phyloP scores from a whole-genome alignment of 371 early-diverging fungal species.

The Circinella umbellata region DNA sequence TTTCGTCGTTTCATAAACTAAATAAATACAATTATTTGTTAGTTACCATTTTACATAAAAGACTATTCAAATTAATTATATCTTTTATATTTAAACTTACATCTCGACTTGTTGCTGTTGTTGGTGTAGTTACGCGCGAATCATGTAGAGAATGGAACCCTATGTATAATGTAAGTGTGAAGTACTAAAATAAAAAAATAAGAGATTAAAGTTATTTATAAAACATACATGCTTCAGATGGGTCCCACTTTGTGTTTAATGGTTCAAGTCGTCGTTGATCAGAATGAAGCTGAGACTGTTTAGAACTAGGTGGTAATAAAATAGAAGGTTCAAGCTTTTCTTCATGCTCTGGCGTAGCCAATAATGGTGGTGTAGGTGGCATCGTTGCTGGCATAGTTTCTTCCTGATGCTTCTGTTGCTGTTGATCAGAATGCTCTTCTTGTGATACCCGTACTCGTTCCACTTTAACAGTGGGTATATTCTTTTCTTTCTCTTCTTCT shows the following conservation, averaged over 20 bases:
- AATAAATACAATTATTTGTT: not conserved
- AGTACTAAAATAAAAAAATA: not conserved
- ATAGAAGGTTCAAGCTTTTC: not conserved
- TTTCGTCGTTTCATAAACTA: constrained; percentile 29
- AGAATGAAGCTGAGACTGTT: not conserved
- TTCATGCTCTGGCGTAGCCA: not conserved
- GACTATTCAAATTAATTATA: not conserved
- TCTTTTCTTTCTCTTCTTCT: constrained; percentile 10
- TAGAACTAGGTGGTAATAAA: not conserved
- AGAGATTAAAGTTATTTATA: not conserved
- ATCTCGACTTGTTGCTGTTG: constrained; percentile 1
- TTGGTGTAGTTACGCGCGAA: not conserved
- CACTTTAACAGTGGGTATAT: not conserved
- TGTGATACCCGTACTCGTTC: not conserved
- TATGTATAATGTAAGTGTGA: not conserved
- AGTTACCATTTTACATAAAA: too few relatives aligned
- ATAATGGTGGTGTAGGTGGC: not conserved
- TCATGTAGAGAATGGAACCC: constrained; percentile 5
- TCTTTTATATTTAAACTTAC: not conserved
- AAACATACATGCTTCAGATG: constrained; percentile 7
- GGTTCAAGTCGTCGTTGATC: constrained; percentile 8
- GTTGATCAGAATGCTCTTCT: not conserved
- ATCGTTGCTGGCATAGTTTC: constrained; percentile 3
- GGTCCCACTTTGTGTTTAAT: constrained; percentile 1
- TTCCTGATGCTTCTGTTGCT: not conserved